A percentile compares a stretch with the other conserved stretches of the same genome.
Evolutionary conservation across 179 eudicot species (phyloP).

Genomic region (Carnegiea gigantea): DNA sequence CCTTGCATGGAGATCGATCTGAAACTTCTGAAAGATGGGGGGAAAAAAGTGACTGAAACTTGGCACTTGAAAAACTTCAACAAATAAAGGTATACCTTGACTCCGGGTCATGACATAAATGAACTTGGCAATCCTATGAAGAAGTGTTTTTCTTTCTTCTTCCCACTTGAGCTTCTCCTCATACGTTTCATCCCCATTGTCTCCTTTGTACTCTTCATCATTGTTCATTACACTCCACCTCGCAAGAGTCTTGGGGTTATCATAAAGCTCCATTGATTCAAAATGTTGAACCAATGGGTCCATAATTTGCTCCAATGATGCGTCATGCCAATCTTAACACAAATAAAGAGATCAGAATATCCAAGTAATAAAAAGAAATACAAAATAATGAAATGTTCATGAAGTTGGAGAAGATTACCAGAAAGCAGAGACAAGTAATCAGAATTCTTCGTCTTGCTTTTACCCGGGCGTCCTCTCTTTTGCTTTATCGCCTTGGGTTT

Average conservation of each 20-base stretch:
- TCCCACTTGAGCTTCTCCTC: slow-evolving; percentile 55
- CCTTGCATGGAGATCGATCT: too few species aligned
- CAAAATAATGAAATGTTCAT: background rate
- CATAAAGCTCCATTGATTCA: slow-evolving; percentile 15
- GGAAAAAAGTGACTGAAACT: too few species aligned
- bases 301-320: slow-evolving; percentile 10
- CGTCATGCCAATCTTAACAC: slow-evolving; percentile 7
- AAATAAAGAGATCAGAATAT: background rate
- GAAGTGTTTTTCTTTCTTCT: slow-evolving; percentile 51
- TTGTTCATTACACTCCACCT: slow-evolving; percentile 47
- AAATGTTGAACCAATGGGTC: slow-evolving; percentile 7
- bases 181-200: slow-evolving; percentile 48
- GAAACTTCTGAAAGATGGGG: too few species aligned
- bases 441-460: slow-evolving; percentile 8
- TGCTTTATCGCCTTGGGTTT: background rate
- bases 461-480: slow-evolving; percentile 11
- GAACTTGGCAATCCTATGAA: slow-evolving; percentile 47
- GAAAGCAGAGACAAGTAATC: background rate
- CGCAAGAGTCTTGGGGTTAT: slow-evolving; percentile 36
- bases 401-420: slow-evolving; percentile 6
- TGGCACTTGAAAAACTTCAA: too few species aligned
- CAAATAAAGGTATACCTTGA: slow-evolving; percentile 50
- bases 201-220: slow-evolving; percentile 50
- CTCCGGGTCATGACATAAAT: slow-evolving; percentile 55
- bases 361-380: background rate